Evolutionary conservation across 2,329 filamentous ascomycete genomes (phyloP), one percentile per base, ranked within the genome.

Genomic region (Phaeosphaeria sp.): DNA sequence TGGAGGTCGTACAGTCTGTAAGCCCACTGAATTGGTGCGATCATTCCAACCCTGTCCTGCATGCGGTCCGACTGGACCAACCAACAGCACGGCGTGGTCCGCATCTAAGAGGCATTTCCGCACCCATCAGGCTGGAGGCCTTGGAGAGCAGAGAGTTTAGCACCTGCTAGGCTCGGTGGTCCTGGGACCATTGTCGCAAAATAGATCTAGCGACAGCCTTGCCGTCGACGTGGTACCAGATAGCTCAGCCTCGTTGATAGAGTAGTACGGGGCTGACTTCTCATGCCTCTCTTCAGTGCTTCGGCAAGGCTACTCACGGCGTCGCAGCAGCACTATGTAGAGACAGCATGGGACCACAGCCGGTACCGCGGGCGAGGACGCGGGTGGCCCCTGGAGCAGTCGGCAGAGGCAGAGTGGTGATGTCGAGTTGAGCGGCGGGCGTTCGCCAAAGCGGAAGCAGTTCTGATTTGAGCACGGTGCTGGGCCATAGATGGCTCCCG

Each of bases 171-270:
- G 36, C 39, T 42, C n/a, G 6, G 17, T 43, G n/a, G 36, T 5
- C 18, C n/a, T 39, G 17, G 15, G 44, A n/a, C 17, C 33, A 11
- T 46, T 49, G 39, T 30, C 40, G 50, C 36, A 48, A 51, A 55
- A 39, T 45, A 49, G 46, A 33, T 27, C 44, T 36, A 43, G 44
- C 2, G 11, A 43, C 39, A 49, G 51, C 49, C 25, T 51, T 36
- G 46, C 40, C 30, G 42, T 48, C 22, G 24, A 43, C 15, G 39
- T 44, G 33, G 40, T 50, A 55, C 33, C 22, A 20, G 15, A 27
- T 13, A 24, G 60, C 53, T 62, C 57, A 60, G 62, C 62, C 57
- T 56, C 57, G 48, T 44, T 57, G 44, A 18, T 39, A 39, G 15
- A 39, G 36, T 39, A 39, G 36, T 40, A 39, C 25, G 33, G 51